phyloP scores from a whole-genome alignment of 257 asterid species.

The Orobanche coerulescens region DNA sequence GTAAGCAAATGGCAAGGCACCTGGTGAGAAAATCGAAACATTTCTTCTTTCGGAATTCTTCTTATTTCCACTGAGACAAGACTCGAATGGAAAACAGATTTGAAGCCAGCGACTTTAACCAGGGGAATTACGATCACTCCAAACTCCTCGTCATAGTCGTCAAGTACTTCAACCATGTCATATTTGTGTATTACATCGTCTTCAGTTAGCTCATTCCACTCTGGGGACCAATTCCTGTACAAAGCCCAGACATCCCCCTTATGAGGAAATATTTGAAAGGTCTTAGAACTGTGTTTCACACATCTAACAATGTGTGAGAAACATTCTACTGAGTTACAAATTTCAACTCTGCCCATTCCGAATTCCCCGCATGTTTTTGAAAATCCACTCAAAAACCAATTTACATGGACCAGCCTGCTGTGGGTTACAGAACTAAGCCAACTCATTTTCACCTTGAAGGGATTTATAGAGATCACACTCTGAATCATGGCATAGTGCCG shows the following conservation, averaged over 20 bases:
- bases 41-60: conserved; percentile 54
- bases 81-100: conserved; percentile 53
- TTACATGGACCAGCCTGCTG: conserved; percentile 26
- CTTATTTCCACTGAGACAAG: conserved; percentile 40
- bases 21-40: conserved; percentile 63
- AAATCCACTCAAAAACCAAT: conserved; percentile 40
- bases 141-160: conserved; percentile 51
- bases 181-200: conserved; percentile 40
- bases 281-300: conserved; percentile 30
- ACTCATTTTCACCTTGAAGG: conserved; percentile 46
- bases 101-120: conserved; percentile 58
- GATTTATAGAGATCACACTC: conserved; percentile 45
- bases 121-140: conserved; percentile 54
- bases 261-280: conserved; percentile 44
- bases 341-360: conserved; percentile 33
- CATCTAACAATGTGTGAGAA: conserved; percentile 58
- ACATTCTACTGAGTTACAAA: conserved; percentile 31
- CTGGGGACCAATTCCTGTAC: conserved; percentile 62
- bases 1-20: conserved; percentile 51
- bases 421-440: conserved; percentile 48
- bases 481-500: conserved; percentile 55
- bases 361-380: conserved; percentile 52
- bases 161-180: conserved; percentile 61
- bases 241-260: conserved; percentile 75
- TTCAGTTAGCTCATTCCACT: conserved; percentile 69